These are phyloP conservation scores for Ilex asprella DNA, from an alignment of 257 asterid genomes.

Conservation along the genomic window DNA sequence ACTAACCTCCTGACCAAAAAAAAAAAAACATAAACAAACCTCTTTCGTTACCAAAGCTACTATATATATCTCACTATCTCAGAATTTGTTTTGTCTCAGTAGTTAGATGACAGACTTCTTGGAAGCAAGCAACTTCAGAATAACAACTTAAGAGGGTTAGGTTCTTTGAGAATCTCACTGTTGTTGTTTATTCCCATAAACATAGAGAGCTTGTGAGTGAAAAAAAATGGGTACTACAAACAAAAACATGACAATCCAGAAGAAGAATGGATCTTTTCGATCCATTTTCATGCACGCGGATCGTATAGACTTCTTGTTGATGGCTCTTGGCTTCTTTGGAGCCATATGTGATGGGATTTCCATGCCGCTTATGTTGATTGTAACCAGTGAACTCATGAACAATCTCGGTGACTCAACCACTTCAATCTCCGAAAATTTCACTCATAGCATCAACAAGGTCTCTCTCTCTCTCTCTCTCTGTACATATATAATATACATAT, in stretches of 20 bases:
- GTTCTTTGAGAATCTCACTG: no score
- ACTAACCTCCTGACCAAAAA: no score
- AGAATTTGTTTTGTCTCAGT: no score
- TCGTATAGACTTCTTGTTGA: constrained; percentile 37
- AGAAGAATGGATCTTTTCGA: constrained; percentile 27
- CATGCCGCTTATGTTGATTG: constrained; percentile 58
- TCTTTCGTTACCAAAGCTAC: no score
- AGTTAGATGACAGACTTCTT: no score
- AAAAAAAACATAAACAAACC: no score
- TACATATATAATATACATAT: neutral
- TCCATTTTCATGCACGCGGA: constrained; percentile 79
- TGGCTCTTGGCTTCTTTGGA: constrained; percentile 64
- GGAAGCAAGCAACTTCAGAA: no score
- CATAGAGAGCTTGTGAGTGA: no score
- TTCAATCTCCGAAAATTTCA: constrained; percentile 1
- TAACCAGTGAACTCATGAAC: constrained; percentile 67
- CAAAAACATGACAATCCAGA: constrained; percentile 4
- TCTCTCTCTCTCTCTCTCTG: neutral
- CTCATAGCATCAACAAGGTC: neutral
- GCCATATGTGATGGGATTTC: constrained; percentile 63
- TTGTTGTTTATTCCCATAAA: no score
- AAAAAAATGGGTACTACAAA: no score
- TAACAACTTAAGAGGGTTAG: no score
- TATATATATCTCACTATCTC: no score
- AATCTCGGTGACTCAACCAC: constrained; percentile 34